Percentiles rank a stretch among this genome's conserved stretches.
These are phyloP conservation scores for Prunus campanulata DNA, from an alignment of 306 rosid species.

Conservation along the genomic window DNA sequence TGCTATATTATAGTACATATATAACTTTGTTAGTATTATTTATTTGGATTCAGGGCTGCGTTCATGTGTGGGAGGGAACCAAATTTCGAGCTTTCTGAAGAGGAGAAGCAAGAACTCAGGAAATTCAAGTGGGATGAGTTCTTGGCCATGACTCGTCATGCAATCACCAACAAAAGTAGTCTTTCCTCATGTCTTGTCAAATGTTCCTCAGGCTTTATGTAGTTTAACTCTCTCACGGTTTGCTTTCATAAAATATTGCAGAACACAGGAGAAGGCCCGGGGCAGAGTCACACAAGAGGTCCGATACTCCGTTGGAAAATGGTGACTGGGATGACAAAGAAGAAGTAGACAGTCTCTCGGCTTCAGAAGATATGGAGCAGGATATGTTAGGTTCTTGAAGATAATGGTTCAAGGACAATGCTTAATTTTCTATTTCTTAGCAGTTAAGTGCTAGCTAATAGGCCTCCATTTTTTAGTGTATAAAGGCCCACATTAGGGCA, in stretches of 20 bases:
- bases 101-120: constrained; percentile 67
- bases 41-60: constrained; percentile 67
- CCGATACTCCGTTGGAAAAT: constrained; percentile 30
- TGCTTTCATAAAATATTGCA: constrained; percentile 23
- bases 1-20: neutral
- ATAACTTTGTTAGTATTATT: neutral
- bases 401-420: constrained; percentile 35
- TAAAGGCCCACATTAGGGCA: constrained; percentile 36
- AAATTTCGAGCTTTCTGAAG: constrained; percentile 73
- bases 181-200: constrained; percentile 9
- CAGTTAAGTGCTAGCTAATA: constrained; percentile 35
- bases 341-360: constrained; percentile 30
- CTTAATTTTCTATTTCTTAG: constrained; percentile 30
- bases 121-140: constrained; percentile 86
- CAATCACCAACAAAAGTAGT: constrained; percentile 83
- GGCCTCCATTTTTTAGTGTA: constrained; percentile 42
- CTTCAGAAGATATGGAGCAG: constrained; percentile 52
- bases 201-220: neutral
- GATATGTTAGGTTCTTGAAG: constrained; percentile 45
- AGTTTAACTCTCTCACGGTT: constrained; percentile 21
- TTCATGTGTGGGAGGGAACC: constrained; percentile 97
- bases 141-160: constrained; percentile 70
- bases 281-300: constrained; percentile 28
- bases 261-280: constrained; percentile 62
- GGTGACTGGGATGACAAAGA: constrained; percentile 46